A percentile compares a stretch with the other conserved stretches of the same genome.
Evolutionary conservation across 805 yeast species (phyloP).

Genomic region (Kurtzmaniella fragi): DNA sequence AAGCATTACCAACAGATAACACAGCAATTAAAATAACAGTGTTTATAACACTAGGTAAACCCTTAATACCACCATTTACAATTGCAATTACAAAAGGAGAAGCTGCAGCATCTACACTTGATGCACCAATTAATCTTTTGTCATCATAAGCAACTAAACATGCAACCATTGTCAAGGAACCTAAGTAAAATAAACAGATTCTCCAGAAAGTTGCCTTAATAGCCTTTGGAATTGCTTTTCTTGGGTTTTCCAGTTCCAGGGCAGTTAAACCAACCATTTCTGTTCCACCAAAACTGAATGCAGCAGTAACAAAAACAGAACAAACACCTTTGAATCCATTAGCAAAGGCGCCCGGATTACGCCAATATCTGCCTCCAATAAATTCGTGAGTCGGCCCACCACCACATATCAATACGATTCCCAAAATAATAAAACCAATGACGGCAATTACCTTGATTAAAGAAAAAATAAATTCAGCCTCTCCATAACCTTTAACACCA

Average conservation of each 20-base stretch:
- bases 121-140: slow-evolving; percentile 34
- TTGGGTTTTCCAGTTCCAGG: slow-evolving; percentile 29
- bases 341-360: slow-evolving; percentile 49
- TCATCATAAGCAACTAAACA: slow-evolving; percentile 20
- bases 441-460: slow-evolving; percentile 45
- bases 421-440: slow-evolving; percentile 42
- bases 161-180: slow-evolving; percentile 19
- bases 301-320: slow-evolving; percentile 32
- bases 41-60: slow-evolving; percentile 61
- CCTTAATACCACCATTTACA: slow-evolving; percentile 55
- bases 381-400: slow-evolving; percentile 47
- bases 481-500: slow-evolving; percentile 55
- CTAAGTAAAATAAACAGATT: slow-evolving; percentile 31
- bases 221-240: slow-evolving; percentile 29
- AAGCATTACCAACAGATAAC: slow-evolving; percentile 66
- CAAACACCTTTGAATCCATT: slow-evolving; percentile 38
- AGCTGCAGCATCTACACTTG: slow-evolving; percentile 53
- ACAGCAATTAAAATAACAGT: slow-evolving; percentile 65
- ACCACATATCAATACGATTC: slow-evolving; percentile 46
- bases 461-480: slow-evolving; percentile 49
- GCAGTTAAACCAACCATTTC: slow-evolving; percentile 35
- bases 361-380: slow-evolving; percentile 45
- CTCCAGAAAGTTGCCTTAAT: slow-evolving; percentile 37
- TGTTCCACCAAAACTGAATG: slow-evolving; percentile 32
- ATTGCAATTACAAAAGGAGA: slow-evolving; percentile 80